Evolutionary conservation across 2,329 filamentous ascomycete species (phyloP), one percentile per base, ranked within the genome.

Genomic region (Gaeumannomyces sp.): DNA sequence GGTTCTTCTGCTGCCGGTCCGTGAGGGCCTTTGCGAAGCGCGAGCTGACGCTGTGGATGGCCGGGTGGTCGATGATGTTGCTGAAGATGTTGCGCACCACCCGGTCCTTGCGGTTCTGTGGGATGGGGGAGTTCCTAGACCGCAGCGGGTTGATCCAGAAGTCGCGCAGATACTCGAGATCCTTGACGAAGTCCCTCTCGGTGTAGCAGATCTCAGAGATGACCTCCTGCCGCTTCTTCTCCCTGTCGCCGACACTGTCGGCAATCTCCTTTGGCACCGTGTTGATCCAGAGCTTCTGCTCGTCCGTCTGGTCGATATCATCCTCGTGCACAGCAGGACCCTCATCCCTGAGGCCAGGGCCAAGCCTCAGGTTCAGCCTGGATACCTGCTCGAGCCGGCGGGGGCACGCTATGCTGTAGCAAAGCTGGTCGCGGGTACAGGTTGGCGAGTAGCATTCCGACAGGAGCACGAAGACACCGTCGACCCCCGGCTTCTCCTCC

Each of bases 251-350:
- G 35, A 97, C 89, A 73, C 89, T 91, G 70, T 98, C 93, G 0
- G 93, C 93, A 65, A 99, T 83, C 75, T 98, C 95, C 76, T 97
- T 95, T 0, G 93, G 92, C 50, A 99, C 95, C 19, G 93, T 97
- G 76, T 98, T 98, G 77, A 99, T 99, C 95, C 95, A 99, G 53
- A 99, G 84, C 77, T 98, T 98, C 79, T 98, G 95, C 75, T 98
- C 93, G 73, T 97, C 93, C 38, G 90, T 92, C 72, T 95, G 89
- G 66, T 93, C 90, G 58, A 76, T 81, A 68, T 95, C 92, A 70
- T 96, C 93, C 72, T 96, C 93, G 72, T 95, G 73, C 81, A 84
- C 74, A 53, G 79, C 79, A 19, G 81, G 78, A 28, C 81, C 80
- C 60, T 84, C 82, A 62, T 85, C 85, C 75, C 91, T 92, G 70